Percentiles rank a stretch among this genome's conserved stretches.
phyloP scores from a whole-genome alignment of 2,329 filamentous ascomycete genomes.

The Colletotrichum cereale region DNA sequence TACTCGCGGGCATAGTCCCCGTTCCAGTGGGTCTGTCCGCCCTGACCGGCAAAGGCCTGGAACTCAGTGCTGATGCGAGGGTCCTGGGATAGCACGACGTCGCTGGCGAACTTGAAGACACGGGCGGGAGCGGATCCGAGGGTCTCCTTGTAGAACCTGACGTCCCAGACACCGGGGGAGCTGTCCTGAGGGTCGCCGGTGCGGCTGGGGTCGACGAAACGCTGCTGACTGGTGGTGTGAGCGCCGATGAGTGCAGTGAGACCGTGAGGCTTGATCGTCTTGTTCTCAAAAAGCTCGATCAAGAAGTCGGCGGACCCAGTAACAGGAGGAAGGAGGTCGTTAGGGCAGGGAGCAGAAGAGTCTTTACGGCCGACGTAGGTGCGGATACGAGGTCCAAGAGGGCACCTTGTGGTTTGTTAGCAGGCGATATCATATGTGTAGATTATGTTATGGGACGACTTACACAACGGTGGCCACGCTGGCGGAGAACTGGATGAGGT shows the following conservation, averaged over 20 bases:
- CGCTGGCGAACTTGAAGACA: constrained; percentile 57
- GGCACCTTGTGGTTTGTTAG: constrained; percentile 44
- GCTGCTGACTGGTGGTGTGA: constrained; percentile 64
- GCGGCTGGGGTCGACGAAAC: constrained; percentile 55
- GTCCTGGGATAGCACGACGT: constrained; percentile 54
- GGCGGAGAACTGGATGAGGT: constrained; percentile 66
- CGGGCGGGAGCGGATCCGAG: constrained; percentile 49
- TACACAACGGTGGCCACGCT: constrained; percentile 61
- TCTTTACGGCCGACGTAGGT: constrained; percentile 66
- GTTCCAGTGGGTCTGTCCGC: constrained; percentile 56
- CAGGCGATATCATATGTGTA: neutral
- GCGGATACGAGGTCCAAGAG: constrained; percentile 60
- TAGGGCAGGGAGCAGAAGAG: constrained; percentile 52
- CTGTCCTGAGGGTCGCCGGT: constrained; percentile 62
- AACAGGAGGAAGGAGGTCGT: constrained; percentile 57
- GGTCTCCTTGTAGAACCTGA: constrained; percentile 61
- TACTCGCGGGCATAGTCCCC: constrained; percentile 65
- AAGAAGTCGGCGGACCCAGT: constrained; percentile 58
- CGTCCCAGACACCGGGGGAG: constrained; percentile 66
- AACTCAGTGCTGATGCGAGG: constrained; percentile 53
- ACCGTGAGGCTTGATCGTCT: constrained; percentile 64
- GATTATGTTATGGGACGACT: neutral
- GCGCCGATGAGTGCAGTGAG: constrained; percentile 67
- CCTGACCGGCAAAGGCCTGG: constrained; percentile 50
- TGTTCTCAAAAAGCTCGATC: constrained; percentile 62